Percentiles rank a stretch among this genome's conserved stretches.
These are phyloP conservation scores for Camillea tinctor DNA, from an alignment of 2,329 filamentous ascomycete species.

Conservation along the genomic window DNA sequence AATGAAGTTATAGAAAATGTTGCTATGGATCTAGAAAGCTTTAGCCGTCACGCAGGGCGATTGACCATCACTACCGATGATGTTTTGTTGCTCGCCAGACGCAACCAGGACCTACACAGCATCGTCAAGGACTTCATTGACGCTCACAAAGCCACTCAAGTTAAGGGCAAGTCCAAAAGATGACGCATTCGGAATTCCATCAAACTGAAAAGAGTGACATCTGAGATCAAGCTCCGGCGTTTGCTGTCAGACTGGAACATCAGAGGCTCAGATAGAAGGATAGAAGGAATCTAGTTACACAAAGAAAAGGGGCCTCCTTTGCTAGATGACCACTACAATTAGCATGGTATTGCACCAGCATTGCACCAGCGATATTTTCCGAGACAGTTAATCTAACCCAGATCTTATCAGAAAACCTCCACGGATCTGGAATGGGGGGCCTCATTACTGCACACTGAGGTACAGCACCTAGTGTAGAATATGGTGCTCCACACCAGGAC, in stretches of 20 bases:
- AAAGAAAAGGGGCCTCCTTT: neutral
- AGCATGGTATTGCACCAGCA: neutral
- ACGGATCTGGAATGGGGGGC: neutral
- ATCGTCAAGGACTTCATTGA: constrained; percentile 72
- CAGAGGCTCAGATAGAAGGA: neutral
- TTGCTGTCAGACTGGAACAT: neutral
- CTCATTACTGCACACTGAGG: too few relatives aligned
- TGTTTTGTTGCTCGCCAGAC: constrained; percentile 79
- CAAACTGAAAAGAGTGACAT: neutral
- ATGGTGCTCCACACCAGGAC: too few relatives aligned
- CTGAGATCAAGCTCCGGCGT: neutral
- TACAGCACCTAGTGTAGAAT: too few relatives aligned
- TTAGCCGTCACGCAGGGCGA: constrained; percentile 74
- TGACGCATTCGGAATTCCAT: constrained; percentile 12
- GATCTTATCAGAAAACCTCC: neutral
- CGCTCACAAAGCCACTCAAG: constrained; percentile 49
- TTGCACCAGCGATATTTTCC: neutral
- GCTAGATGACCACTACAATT: neutral
- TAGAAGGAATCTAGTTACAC: neutral
- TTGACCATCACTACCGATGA: constrained; percentile 81
- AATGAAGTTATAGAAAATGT: constrained; percentile 48
- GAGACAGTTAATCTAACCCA: neutral
- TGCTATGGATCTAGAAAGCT: constrained; percentile 55
- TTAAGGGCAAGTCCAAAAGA: constrained; percentile 34
- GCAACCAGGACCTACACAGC: constrained; percentile 80